Conservation (phyloP, 2,329 filamentous ascomycete genomes). For the Dryadomyces sulphureus region DNA sequence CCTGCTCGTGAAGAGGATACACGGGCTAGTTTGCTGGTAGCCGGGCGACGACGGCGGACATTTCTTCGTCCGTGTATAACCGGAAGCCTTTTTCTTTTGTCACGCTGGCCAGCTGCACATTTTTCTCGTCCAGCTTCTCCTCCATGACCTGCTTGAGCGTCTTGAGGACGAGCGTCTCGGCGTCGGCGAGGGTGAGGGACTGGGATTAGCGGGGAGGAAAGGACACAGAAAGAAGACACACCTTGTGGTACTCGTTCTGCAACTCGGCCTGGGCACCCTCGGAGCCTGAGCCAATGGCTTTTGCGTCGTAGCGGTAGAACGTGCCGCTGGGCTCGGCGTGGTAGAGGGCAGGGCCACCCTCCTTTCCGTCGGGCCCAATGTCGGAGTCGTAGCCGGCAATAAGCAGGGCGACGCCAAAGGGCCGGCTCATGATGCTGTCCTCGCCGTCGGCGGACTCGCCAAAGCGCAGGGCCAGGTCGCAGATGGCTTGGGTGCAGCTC, state of each 20-base stretch:
- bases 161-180: slow-evolving; percentile 90
- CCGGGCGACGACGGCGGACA: slow-evolving; percentile 81
- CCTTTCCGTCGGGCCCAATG: slow-evolving; percentile 20
- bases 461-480: slow-evolving; percentile 88
- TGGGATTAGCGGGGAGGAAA: slow-evolving; percentile 15
- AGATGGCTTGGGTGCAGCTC: slow-evolving; percentile 97
- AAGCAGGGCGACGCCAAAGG: slow-evolving; percentile 89
- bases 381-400: slow-evolving; percentile 75
- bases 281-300: slow-evolving; percentile 93
- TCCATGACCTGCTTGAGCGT: slow-evolving; percentile 99
- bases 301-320: slow-evolving; percentile 98
- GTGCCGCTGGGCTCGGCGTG: slow-evolving; percentile 96
- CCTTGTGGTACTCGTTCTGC: slow-evolving; percentile 97
- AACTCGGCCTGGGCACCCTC: slow-evolving; percentile 96
- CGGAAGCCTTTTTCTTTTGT: slow-evolving; percentile 96
- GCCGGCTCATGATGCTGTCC: slow-evolving; percentile 96
- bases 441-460: slow-evolving; percentile 95
- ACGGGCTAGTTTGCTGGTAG: slow-evolving; percentile 54
- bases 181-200: slow-evolving; percentile 83
- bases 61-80: slow-evolving; percentile 97
- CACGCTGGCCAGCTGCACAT: slow-evolving; percentile 93
- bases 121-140: slow-evolving; percentile 98
- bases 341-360: slow-evolving; percentile 93
- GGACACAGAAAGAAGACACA: slow-evolving; percentile 14
- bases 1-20: too few relatives aligned